Base-by-base conservation (phyloP, 129 eudicot genomes). In the Rutidosis leptorrhynchoides region DNA sequence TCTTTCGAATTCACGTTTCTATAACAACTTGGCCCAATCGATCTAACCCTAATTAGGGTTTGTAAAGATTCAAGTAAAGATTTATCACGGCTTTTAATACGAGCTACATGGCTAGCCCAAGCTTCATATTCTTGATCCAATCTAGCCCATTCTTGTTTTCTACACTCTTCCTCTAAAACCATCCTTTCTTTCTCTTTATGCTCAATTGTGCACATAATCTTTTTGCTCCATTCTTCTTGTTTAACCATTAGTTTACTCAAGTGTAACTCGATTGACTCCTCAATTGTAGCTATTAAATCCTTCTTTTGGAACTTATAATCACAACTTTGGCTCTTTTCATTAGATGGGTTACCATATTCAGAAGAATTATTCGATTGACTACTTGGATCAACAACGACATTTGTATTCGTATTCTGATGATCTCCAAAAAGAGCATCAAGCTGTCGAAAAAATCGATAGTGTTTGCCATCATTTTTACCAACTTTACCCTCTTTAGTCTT, bases 401-500 rank as follows among this genome's bases (percentile, higher is more conserved):
- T 58, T 4, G 29, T 26, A 57, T 64, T 68, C 35, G 52, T 68
- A 64, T 43, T 64, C 4, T 72, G 58, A 17, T 85, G 63, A 58
- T 75, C 90, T 22, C 99, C 99, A 15, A 84, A 87, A 55, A 94
- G 88, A 25, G 97, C 96, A 48, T 94, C 99, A 9, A 94, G 99
- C 46, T 94, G 99, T 24, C 95, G 74, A 72, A 94, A 94, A 67
- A 94, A 94, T 45, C 99, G 73, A 62, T 94, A 94, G 64, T 94
- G 90, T 66, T 86, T 94, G 17, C 99, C 99, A 35, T 94, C 99
- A 60, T 87, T 88, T 66, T 93, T 84, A 3, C 99, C 96, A 32
- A 93, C 95, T 75, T 94, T 94, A 5, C 99, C 96, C 49, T 94
- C 99, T 69, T 89, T 94, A n/a, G 99, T 89, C 82, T 94, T 94